Evolutionary conservation across 805 yeast species (phyloP), one percentile per base, ranked within the genome.

Genomic region (Brettanomyces nanus): DNA sequence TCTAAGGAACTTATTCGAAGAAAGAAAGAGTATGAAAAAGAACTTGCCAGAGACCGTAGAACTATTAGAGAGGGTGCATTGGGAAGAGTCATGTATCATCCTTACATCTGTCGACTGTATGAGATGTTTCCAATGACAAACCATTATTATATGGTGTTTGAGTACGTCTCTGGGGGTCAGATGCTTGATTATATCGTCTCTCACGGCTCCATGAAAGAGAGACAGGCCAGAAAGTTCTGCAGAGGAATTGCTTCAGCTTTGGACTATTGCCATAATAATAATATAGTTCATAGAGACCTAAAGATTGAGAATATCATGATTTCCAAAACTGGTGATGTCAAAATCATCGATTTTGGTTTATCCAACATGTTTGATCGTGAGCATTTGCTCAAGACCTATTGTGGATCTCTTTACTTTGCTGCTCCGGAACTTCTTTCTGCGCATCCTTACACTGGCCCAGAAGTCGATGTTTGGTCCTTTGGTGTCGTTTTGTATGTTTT

Each of bases 391-490:
- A 85, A 84, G 54, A 92, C 99, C 1, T 92, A 85, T 56, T 92
- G 99, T 68, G 99, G 99, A 3, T 87, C 97, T 1, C 68, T 92
- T 36, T 92, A 92, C 58, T 92, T 92, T 72, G 99, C 98, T 1
- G 98, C 99, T 0, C 99, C 99, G 0, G 99, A 92, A 59, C 69
- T 92, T 48, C 67, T 92, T 38, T 83, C 85, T 42, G 98, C 97
- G 1, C 78, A 77, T 47, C 97, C 96, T 1, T 92, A 92, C 53
- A 68, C 74, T 27, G 99, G 98, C 0, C 98, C 98, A 1, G 98
- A 92, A 58, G 96, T 92, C 34, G 98, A 92, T 59, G 80, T 92
- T 15, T 92, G 98, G 98, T 85, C 96, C 2, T 90, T 89, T 67
- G 98, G 98, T 46, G 95, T 92, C 23, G 97, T 92, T 0, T 63